Conservation (phyloP, 1,284 basidiomycete species). For the Inonotus obliquus region DNA sequence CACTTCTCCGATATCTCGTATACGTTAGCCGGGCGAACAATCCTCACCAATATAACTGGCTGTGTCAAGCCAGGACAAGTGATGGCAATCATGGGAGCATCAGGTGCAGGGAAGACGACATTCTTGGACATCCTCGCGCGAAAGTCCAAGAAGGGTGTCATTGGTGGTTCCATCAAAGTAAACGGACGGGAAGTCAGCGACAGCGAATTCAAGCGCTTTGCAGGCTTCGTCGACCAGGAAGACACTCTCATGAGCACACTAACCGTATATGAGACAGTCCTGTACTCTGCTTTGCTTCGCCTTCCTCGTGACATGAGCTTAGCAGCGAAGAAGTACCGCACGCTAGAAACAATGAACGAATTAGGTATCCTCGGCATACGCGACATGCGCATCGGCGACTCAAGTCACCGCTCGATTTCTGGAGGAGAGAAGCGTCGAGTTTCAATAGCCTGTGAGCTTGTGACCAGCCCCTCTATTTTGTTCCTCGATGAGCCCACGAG, state of each 20-base stretch:
- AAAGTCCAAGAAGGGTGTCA: conserved; percentile 78
- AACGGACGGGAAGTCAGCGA: conserved; percentile 82
- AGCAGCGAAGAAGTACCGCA: conserved; percentile 91
- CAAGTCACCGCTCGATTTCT: conserved; percentile 81
- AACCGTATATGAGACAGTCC: conserved; percentile 95
- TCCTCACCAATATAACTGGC: conserved; percentile 81
- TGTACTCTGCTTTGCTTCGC: conserved; percentile 88
- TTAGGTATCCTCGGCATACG: conserved; percentile 90
- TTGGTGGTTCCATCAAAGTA: conserved; percentile 75
- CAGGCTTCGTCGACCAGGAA: conserved; percentile 97
- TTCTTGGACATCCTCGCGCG: conserved; percentile 93
- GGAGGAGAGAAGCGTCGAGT: conserved; percentile 96
- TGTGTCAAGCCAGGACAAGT: conserved; percentile 83
- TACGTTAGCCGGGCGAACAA: conserved; percentile 59
- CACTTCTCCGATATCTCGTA: conserved; percentile 88
- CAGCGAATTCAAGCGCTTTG: conserved; percentile 77
- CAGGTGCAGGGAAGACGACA: conserved; percentile 95
- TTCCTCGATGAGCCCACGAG: conserved; percentile 97
- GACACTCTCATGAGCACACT: conserved; percentile 95
- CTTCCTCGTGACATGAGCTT: conserved; percentile 92
- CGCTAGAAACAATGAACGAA: conserved; percentile 94
- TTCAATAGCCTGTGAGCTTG: conserved; percentile 97
- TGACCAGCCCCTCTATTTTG: conserved; percentile 91
- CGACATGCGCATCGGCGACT: conserved; percentile 85
- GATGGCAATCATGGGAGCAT: conserved; percentile 94